Evolutionary conservation across 306 rosid species (phyloP), one percentile per base, ranked within the genome.

Genomic region (Senna siamea): DNA sequence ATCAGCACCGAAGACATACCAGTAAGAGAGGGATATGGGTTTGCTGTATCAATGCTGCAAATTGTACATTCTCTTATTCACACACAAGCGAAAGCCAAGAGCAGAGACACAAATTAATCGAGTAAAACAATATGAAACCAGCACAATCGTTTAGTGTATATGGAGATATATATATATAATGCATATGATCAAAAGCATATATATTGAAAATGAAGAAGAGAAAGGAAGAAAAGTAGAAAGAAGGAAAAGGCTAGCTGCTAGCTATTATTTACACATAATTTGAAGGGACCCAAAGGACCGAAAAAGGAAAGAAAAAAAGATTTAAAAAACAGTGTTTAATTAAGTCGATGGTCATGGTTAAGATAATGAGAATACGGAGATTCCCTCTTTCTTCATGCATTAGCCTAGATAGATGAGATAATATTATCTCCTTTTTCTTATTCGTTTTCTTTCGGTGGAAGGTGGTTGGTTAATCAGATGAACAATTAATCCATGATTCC

Each of bases 401-500:
- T 54, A 72, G 76, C 82, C 61, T 58, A 37, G 6, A 4, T n/a
- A 37, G 40, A 37, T 4, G 40, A 37, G 48, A 74, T 52, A 74
- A 50, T 28, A 73, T 9, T 58, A 28, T 56, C 18, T 20, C 9
- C 26, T 55, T 58, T 51, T 75, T 56, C 68, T 64, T 66, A 56
- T 79, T 66, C 64, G 48, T 18, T 66, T 2, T 5, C 61, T 58
- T 60, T 61, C 67, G 67, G 37, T 63, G 35, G 65, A n/a, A n/a
- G n/a, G n/a, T n/a, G 38, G 52, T 44, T 26, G 5, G 30, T 67
- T 52, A 74, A 69, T 62, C 73, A 32, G 99, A 92, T 65, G 99
- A 94, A 82, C 95, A 92, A 85, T 81, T 81, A 78, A 95, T 92
- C 98, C 99, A 92, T 44, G 99, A 86, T 85, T 95, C 97, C 76